A percentile compares a stretch with the other conserved stretches of the same genome.
These are phyloP conservation scores for Aspergillus incahuasiensis DNA, from an alignment of 495 filamentous ascomycete genomes.

Conservation along the genomic window DNA sequence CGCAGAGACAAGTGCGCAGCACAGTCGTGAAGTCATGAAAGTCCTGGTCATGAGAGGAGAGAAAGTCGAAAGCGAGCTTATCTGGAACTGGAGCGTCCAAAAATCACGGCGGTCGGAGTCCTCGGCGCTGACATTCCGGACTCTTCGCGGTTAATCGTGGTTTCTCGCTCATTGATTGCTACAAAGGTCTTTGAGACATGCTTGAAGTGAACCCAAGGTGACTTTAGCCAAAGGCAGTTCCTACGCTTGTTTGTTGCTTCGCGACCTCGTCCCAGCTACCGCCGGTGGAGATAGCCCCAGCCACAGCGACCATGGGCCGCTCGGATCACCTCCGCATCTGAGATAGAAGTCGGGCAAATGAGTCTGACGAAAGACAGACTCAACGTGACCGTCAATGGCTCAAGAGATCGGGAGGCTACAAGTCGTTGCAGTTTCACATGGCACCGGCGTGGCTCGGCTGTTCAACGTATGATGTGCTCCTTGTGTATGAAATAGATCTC, in stretches of 20 bases:
- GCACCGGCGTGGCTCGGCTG: not conserved
- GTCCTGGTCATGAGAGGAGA: not conserved
- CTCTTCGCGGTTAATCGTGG: no score
- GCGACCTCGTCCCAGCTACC: not conserved
- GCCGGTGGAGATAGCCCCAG: not conserved
- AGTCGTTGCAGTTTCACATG: not conserved
- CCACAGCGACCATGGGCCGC: not conserved
- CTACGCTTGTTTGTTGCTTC: not conserved
- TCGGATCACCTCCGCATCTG: not conserved
- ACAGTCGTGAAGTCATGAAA: no score
- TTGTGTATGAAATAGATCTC: not conserved
- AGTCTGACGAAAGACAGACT: not conserved
- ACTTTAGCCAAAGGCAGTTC: not conserved
- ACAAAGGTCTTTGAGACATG: not conserved
- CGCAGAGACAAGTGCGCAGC: no score
- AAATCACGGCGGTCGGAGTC: slow-evolving; percentile 9
- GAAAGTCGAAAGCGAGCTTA: not conserved
- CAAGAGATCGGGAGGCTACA: not conserved
- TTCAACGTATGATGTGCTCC: not conserved
- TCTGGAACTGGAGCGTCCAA: not conserved
- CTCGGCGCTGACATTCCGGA: slow-evolving; percentile 4
- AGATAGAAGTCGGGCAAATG: not conserved
- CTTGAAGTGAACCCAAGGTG: not conserved
- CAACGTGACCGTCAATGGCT: not conserved
- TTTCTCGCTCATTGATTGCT: not conserved